Evolutionary conservation across 2,329 filamentous ascomycete genomes (phyloP).

Genomic region (Zasmidium citrigriseum): DNA sequence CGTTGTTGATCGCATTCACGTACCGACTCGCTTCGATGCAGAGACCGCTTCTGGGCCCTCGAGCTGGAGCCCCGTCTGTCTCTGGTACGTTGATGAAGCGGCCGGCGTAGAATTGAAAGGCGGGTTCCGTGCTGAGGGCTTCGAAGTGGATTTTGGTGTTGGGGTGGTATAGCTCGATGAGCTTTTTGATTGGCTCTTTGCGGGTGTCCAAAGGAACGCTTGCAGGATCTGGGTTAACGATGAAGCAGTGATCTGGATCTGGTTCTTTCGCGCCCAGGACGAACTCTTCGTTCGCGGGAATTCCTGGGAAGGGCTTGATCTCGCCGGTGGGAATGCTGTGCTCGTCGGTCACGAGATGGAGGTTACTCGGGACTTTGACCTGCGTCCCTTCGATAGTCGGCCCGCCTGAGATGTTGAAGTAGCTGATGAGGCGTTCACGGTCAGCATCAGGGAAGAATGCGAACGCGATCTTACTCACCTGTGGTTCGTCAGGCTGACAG

Average conservation of each 20-base stretch:
- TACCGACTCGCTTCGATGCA: constrained; percentile 91
- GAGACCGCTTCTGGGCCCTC: constrained; percentile 73
- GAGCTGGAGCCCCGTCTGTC: constrained; percentile 59
- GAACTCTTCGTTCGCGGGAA: constrained; percentile 69
- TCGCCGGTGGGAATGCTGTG: constrained; percentile 72
- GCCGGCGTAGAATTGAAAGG: constrained; percentile 96
- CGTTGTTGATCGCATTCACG: constrained; percentile 82
- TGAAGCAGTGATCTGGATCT: constrained; percentile 87
- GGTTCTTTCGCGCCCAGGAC: constrained; percentile 70
- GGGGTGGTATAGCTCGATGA: constrained; percentile 74
- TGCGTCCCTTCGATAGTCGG: constrained; percentile 64
- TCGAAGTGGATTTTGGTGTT: constrained; percentile 77
- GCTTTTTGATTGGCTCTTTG: constrained; percentile 60
- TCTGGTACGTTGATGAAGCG: constrained; percentile 76
- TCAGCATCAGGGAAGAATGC: constrained; percentile 14
- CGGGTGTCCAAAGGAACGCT: constrained; percentile 55
- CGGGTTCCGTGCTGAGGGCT: constrained; percentile 87
- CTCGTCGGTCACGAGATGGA: constrained; percentile 73
- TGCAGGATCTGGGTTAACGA: constrained; percentile 65
- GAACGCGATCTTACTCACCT: constrained; percentile 55
- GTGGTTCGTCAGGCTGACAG: constrained; percentile 93
- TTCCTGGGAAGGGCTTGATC: constrained; percentile 64
- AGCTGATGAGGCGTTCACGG: constrained; percentile 47
- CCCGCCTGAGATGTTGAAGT: constrained; percentile 67
- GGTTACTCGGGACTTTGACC: constrained; percentile 58